These are phyloP conservation scores for Diaporthe australafricana DNA, from an alignment of 2,329 filamentous ascomycete genomes.

Conservation along the genomic window DNA sequence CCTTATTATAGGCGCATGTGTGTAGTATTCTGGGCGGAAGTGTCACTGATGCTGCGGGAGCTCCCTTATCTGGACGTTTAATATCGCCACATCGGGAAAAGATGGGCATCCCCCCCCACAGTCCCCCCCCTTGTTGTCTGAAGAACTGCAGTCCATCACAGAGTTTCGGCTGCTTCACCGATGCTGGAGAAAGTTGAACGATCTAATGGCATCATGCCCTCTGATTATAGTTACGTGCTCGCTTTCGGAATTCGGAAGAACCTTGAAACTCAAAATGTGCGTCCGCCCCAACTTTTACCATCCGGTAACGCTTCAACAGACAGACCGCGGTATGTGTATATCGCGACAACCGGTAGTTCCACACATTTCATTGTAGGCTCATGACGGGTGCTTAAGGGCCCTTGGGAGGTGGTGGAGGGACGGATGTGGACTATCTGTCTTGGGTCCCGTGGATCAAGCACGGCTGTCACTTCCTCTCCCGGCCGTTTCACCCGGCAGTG, in stretches of 20 bases:
- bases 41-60: conserved; percentile 23
- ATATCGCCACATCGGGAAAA: conserved; percentile 3
- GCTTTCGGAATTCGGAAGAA: conserved; percentile 4
- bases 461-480: conserved; percentile 5
- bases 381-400: not conserved
- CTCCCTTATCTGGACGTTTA: not conserved
- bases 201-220: not conserved
- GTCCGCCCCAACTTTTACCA: not conserved
- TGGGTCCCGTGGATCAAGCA: not conserved
- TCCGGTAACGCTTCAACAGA: not conserved
- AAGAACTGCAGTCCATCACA: conserved; percentile 9
- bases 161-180: not conserved
- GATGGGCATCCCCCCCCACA: not conserved
- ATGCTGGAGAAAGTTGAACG: not conserved
- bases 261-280: not conserved
- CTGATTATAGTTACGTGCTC: not conserved
- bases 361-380: not conserved
- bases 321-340: no score
- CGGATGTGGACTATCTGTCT: not conserved
- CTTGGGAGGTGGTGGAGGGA: not conserved
- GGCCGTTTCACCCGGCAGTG: conserved; percentile 18
- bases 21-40: not conserved
- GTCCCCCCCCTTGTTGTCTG: not conserved
- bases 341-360: not conserved
- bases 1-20: not conserved